Evolutionary conservation across 352 stramenopile species (phyloP).

Genomic region (Phytophthora hibernalis): DNA sequence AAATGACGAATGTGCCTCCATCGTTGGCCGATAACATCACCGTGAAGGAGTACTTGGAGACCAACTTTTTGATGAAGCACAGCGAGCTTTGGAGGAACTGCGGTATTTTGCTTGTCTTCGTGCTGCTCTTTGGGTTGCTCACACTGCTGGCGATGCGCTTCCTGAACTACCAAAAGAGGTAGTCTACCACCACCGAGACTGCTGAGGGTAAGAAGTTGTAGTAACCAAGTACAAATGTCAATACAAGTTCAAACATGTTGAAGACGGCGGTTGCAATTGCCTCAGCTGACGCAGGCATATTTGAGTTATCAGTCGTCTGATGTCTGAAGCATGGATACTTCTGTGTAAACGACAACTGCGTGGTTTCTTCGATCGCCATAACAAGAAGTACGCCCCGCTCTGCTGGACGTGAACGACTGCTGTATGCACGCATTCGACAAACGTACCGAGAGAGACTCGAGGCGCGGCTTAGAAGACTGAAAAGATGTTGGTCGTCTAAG

Average conservation of each 20-base stretch:
- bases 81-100: constrained; percentile 37
- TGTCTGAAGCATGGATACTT: no score
- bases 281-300: no score
- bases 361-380: no score
- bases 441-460: no score
- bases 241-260: no score
- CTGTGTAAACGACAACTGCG: no score
- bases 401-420: no score
- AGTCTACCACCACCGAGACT: not conserved
- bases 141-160: constrained; percentile 30
- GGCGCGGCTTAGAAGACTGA: not conserved
- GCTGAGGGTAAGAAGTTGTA: not conserved
- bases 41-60: constrained; percentile 43
- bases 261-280: no score
- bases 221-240: not conserved
- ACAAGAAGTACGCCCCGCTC: no score
- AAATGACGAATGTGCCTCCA: constrained; percentile 42
- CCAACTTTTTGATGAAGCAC: constrained; percentile 47
- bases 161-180: constrained; percentile 51
- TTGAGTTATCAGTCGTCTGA: no score
- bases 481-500: constrained; percentile 13
- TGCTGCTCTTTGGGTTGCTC: constrained; percentile 35
- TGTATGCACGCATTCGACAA: no score
- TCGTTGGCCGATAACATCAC: constrained; percentile 32
- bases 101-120: constrained; percentile 33